These are phyloP conservation scores for Aspergillus tanneri DNA, from an alignment of 2,329 filamentous ascomycete species.

Conservation along the genomic window DNA sequence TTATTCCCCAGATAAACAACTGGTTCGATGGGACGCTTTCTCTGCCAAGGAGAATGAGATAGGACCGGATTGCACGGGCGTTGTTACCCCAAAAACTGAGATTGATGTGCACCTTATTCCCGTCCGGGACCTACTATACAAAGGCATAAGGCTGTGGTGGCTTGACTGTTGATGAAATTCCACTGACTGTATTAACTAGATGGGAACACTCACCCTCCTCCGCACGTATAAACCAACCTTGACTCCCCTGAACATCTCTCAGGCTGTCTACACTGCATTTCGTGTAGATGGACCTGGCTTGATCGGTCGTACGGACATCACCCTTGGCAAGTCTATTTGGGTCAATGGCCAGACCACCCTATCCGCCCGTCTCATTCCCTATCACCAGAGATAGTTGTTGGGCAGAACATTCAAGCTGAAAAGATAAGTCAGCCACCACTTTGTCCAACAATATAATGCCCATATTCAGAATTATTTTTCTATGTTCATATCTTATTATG, in stretches of 20 bases:
- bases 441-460: too few species aligned
- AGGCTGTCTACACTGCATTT: constrained; percentile 6
- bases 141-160: constrained; percentile 9
- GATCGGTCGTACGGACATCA: constrained; percentile 6
- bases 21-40: constrained; percentile 10
- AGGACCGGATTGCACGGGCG: constrained; percentile 1
- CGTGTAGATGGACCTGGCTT: constrained; percentile 2
- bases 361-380: constrained; percentile 5
- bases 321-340: constrained; percentile 8
- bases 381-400: neutral
- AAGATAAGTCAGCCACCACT: too few species aligned
- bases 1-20: constrained; percentile 7
- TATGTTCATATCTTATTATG: too few species aligned
- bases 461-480: too few species aligned
- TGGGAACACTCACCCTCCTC: constrained; percentile 10
- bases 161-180: neutral
- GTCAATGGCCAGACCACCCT: constrained; percentile 8
- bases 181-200: constrained; percentile 4
- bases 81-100: constrained; percentile 5
- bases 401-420: neutral
- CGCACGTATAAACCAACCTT: constrained; percentile 8
- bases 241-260: constrained; percentile 7
- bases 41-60: neutral
- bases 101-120: constrained; percentile 9
- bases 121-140: constrained; percentile 10